A percentile compares a stretch with the other conserved stretches of the same genome.
Evolutionary conservation across 805 yeast genomes (phyloP).

Genomic region (Metschnikowia continentalis): DNA sequence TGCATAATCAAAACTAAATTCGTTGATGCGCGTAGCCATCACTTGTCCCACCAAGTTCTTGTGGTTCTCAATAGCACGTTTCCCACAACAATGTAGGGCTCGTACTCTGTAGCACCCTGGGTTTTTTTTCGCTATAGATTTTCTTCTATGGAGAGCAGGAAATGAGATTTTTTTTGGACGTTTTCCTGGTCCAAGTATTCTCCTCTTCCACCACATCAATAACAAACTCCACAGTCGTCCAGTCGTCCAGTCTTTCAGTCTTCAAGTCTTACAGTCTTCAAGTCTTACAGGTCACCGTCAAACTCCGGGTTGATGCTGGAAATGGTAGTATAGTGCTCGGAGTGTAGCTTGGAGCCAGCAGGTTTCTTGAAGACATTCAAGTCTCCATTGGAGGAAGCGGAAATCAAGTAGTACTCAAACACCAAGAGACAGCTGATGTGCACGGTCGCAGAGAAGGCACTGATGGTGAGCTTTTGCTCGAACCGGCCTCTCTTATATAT

Average conservation of each 20-base stretch:
- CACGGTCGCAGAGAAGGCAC: constrained; percentile 19
- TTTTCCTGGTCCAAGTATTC: constrained; percentile 1
- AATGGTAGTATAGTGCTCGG: constrained; percentile 67
- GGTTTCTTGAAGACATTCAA: constrained; percentile 54
- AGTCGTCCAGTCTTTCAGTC: too few relatives aligned
- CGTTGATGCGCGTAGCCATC: constrained; percentile 1
- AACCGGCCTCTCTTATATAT: constrained; percentile 78
- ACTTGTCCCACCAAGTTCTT: constrained; percentile 19
- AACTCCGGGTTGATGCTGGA: constrained; percentile 46
- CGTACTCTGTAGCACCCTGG: constrained; percentile 19
- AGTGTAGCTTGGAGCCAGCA: constrained; percentile 42
- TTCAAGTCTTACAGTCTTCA: not conserved
- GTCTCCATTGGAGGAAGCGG: constrained; percentile 38
- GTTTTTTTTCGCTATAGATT: constrained; percentile 1
- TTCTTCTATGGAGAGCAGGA: constrained; percentile 5
- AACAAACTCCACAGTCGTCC: not conserved
- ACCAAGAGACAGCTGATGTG: constrained; percentile 48
- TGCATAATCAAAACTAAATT: too few relatives aligned
- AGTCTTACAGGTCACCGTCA: constrained; percentile 48
- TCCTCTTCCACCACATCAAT: constrained; percentile 15
- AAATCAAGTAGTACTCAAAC: constrained; percentile 79
- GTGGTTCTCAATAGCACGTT: constrained; percentile 42
- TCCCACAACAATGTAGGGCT: constrained; percentile 48
- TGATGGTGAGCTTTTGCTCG: constrained; percentile 27
- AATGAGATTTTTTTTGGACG: constrained; percentile 7